Percentiles rank a stretch among this genome's conserved stretches.
Evolutionary conservation across 306 rosid species (phyloP).

Genomic region (Dalbergia cultrata): DNA sequence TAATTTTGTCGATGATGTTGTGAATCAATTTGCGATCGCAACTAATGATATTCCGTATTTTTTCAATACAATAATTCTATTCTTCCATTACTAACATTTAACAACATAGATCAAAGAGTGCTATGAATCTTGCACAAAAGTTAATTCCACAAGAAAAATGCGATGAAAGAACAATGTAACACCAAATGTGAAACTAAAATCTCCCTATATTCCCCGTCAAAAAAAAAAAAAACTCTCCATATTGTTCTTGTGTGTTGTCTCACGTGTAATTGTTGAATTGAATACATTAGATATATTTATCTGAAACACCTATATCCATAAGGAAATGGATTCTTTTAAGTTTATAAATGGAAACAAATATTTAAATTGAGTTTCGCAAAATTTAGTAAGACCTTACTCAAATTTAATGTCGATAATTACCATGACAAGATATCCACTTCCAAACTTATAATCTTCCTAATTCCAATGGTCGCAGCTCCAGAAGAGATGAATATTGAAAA

Average conservation of each 20-base stretch:
- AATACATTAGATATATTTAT: neutral
- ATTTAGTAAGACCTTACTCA: no score
- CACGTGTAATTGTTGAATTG: neutral
- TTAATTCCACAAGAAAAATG: neutral
- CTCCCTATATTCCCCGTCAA: neutral
- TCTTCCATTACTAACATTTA: neutral
- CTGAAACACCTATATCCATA: neutral
- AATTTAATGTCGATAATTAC: no score
- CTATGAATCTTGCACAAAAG: constrained; percentile 38
- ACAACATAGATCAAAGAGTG: neutral
- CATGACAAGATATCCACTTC: no score
- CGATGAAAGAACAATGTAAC: neutral
- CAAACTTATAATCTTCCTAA: no score
- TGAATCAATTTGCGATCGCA: constrained; percentile 1
- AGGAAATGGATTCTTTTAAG: no score
- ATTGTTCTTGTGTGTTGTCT: neutral
- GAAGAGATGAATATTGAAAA: no score
- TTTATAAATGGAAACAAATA: no score
- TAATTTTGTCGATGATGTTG: constrained; percentile 31
- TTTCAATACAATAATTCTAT: no score
- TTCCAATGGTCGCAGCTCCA: no score
- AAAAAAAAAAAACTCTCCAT: no score
- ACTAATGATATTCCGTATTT: neutral
- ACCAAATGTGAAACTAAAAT: neutral
- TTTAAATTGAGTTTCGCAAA: no score